Evolutionary conservation across 768 basidiomycete species (phyloP), one percentile per base, ranked within the genome.

Genomic region (Xanthoconium purpureum): DNA sequence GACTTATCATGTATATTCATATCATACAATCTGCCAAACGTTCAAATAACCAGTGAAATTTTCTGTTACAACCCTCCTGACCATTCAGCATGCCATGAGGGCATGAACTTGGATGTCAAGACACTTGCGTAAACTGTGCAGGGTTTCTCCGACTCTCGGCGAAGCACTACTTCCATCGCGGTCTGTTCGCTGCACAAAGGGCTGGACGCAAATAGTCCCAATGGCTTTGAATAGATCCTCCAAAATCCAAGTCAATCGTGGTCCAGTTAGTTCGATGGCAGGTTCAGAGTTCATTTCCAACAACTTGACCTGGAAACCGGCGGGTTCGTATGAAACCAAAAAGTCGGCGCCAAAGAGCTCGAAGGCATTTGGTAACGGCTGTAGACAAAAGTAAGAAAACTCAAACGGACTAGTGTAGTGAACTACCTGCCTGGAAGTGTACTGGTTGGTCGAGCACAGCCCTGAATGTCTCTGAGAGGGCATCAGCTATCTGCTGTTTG

Each of bases 261-360:
- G 80, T 1, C 95, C 97, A 0, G 95, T 95, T 52, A 96, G 81
- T 65, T 94, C 91, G 56, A 98, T 96, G 43, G 97, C 97, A 2
- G 97, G 96, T 60, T 95, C 94, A 7, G 96, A 86, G 67, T 99
- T 99, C 65, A 96, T 79, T 71, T 98, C 97, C 32, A 98, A 78
- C 2, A 98, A 75, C 53, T 87, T 85, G 15, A 92, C 85, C 58
- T 83, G 78, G 53, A 84, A 80, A 9, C 69, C 65, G 7, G 51
- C 47, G 52, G 60, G 60, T 47, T 58, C 63, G 65, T 82, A 81
- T 50, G 79, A 80, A 55, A 98, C 80, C 14, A 98, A 77, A 56
- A 99, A 89, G 70, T 99, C 97, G n/a, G 90, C 81, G 0, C 97
- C 97, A 65, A 87, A 98, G 15, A 98, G 81, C 69, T 98, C 96